phyloP scores from a whole-genome alignment of 208 protist genomes.

The Jaenimonas drosophilae region DNA sequence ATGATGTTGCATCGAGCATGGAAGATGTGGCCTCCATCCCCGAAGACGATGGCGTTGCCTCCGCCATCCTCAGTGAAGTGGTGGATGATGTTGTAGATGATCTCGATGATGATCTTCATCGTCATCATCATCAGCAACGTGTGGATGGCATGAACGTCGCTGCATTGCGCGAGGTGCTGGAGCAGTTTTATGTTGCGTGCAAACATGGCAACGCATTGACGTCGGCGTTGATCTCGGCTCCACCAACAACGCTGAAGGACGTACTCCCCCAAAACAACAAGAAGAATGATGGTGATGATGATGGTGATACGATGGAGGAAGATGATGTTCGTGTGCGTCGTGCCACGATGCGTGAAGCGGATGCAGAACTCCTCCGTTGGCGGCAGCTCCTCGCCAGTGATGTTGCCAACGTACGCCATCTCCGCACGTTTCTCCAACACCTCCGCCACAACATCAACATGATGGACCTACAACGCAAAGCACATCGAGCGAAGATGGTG shows the following conservation, averaged over 20 bases:
- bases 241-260: neutral
- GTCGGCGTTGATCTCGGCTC: slow-evolving; percentile 7
- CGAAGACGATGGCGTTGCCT: neutral
- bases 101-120: neutral
- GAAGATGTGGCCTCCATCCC: no score
- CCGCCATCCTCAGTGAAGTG: slow-evolving; percentile 1
- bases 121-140: neutral
- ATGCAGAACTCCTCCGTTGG: slow-evolving; percentile 1
- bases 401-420: slow-evolving; percentile 37
- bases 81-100: neutral
- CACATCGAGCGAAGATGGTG: slow-evolving; percentile 11
- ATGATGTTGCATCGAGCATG: no score
- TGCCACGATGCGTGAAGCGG: no score
- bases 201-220: slow-evolving; percentile 18
- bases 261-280: neutral
- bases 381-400: slow-evolving; percentile 15
- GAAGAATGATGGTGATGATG: neutral
- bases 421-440: slow-evolving; percentile 43
- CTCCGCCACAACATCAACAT: slow-evolving; percentile 32
- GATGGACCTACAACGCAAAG: slow-evolving; percentile 38
- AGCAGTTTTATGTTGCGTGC: slow-evolving; percentile 32
- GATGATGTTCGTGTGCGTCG: no score
- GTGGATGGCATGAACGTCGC: neutral
- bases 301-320: slow-evolving; percentile 1
- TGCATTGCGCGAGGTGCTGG: slow-evolving; percentile 14